Evolutionary conservation across 2,329 filamentous ascomycete species (phyloP).

Genomic region (Alternaria arbusti): DNA sequence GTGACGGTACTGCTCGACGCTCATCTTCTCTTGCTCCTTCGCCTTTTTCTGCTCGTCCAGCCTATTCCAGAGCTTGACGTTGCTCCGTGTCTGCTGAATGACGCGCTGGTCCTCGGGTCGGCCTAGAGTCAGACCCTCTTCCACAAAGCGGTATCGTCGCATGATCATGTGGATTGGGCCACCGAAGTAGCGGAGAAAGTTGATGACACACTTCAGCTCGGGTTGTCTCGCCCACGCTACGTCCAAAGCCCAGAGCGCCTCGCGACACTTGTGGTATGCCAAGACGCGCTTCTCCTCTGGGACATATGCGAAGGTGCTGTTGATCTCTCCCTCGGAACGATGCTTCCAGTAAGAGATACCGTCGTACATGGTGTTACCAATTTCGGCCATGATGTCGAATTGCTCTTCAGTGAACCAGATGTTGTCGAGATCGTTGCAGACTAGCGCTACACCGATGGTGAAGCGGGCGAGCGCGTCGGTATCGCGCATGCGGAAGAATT

Average conservation of each 20-base stretch:
- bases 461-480: slow-evolving; percentile 44
- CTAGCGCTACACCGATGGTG: slow-evolving; percentile 41
- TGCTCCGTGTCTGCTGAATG: neutral
- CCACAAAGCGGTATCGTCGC: slow-evolving; percentile 11
- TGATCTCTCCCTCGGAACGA: slow-evolving; percentile 44
- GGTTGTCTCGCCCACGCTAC: neutral
- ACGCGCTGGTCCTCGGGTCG: neutral
- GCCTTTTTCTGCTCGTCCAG: neutral
- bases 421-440: slow-evolving; percentile 41
- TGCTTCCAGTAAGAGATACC: slow-evolving; percentile 46
- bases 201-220: slow-evolving; percentile 5
- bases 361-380: slow-evolving; percentile 42
- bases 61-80: slow-evolving; percentile 3
- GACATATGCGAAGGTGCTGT: slow-evolving; percentile 44
- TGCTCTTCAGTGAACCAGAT: slow-evolving; percentile 24
- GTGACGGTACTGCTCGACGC: neutral
- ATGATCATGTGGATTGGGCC: slow-evolving; percentile 10
- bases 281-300: slow-evolving; percentile 24
- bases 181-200: slow-evolving; percentile 8
- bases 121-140: slow-evolving; percentile 1
- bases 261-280: slow-evolving; percentile 14
- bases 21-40: neutral
- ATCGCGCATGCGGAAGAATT: slow-evolving; percentile 45
- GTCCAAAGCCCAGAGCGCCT: slow-evolving; percentile 6
- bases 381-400: slow-evolving; percentile 23